Percentiles rank a stretch among this genome's conserved stretches.
Conservation (phyloP, 306 rosid species). For the Rosa lucieae region DNA sequence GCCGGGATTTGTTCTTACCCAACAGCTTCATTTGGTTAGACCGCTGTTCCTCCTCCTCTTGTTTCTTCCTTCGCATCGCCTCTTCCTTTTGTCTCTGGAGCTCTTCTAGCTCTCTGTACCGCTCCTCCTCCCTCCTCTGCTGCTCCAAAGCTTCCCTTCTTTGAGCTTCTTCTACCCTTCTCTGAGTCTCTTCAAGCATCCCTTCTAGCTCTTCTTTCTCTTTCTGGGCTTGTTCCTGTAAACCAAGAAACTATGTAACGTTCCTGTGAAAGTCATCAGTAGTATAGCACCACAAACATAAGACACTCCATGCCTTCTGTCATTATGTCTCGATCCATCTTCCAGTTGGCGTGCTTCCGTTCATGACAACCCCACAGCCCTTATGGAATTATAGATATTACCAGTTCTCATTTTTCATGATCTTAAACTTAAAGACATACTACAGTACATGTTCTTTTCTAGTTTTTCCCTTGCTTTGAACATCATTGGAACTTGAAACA, state of each 20-base stretch:
- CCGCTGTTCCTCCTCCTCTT: slow-evolving; percentile 85
- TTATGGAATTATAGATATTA: not conserved
- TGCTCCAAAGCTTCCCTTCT: slow-evolving; percentile 87
- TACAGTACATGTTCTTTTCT: not conserved
- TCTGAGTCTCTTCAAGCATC: slow-evolving; percentile 88
- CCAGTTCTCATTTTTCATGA: not conserved
- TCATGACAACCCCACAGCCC: not conserved
- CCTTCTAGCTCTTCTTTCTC: slow-evolving; percentile 89
- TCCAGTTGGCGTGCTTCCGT: not conserved
- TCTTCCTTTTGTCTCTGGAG: slow-evolving; percentile 96
- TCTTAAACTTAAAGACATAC: not conserved
- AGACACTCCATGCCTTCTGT: not conserved
- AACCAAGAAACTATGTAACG: slow-evolving; percentile 3
- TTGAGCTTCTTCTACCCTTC: slow-evolving; percentile 91
- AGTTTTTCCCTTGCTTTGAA: not conserved
- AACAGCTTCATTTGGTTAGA: slow-evolving; percentile 79
- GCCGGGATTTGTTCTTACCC: slow-evolving; percentile 95
- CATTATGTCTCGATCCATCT: not conserved
- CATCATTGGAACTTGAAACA: not conserved
- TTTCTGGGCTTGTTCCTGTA: slow-evolving; percentile 74
- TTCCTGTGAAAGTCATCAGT: not conserved
- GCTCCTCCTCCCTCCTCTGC: slow-evolving; percentile 92
- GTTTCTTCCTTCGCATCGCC: slow-evolving; percentile 80
- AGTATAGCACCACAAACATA: not conserved
- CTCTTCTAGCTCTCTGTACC: slow-evolving; percentile 95